Evolutionary conservation across 140 eudicot species (phyloP).

Genomic region (Eryngium alpinum): DNA sequence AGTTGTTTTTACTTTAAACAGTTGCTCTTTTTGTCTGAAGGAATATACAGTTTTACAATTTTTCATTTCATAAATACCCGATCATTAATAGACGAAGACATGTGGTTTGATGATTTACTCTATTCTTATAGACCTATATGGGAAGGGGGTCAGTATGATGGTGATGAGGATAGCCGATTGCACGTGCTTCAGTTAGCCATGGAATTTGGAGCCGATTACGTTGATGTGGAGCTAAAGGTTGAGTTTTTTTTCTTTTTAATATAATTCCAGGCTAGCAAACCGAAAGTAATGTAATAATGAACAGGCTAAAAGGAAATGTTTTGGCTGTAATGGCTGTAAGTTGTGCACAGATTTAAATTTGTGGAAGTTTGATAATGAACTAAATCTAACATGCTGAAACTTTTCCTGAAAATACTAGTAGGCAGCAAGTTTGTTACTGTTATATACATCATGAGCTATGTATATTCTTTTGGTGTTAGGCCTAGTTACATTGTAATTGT

Average conservation of each 20-base stretch:
- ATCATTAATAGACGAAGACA: no score
- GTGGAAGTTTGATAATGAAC: not conserved
- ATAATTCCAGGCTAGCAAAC: not conserved
- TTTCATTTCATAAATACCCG: no score
- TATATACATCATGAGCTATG: not conserved
- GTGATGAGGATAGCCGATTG: constrained; percentile 74
- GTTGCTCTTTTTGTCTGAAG: no score
- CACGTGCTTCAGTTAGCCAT: constrained; percentile 68
- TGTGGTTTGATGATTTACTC: no score
- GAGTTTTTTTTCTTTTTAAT: constrained; percentile 22
- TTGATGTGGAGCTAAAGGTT: constrained; percentile 89
- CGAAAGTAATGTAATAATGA: not conserved
- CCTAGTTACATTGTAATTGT: not conserved
- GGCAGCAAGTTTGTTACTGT: not conserved
- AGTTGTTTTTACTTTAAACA: no score
- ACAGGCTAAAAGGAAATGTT: not conserved
- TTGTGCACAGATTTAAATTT: not conserved
- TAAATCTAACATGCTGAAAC: not conserved
- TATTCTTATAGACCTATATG: constrained; percentile 56
- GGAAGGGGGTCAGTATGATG: constrained; percentile 96
- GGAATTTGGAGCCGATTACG: constrained; percentile 95
- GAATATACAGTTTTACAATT: no score
- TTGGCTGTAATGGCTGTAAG: not conserved
- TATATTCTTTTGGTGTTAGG: not conserved
- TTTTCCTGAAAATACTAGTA: not conserved